phyloP scores from a whole-genome alignment of 345 rosid species.

The Eucalyptus tenuipes region DNA sequence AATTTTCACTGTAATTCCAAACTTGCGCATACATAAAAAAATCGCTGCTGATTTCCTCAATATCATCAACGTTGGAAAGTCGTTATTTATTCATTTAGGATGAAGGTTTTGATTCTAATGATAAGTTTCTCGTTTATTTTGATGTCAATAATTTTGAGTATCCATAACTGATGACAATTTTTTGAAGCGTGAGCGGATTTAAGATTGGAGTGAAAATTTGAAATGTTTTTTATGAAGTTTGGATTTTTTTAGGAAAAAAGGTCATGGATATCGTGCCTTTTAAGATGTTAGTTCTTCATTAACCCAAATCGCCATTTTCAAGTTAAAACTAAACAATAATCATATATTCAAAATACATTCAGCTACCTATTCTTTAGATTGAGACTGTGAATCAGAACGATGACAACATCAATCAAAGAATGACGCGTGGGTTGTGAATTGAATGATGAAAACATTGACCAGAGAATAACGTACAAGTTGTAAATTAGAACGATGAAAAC shows the following conservation, averaged over 20 bases:
- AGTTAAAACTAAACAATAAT: not conserved
- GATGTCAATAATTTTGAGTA: not conserved
- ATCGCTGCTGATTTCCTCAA: not conserved
- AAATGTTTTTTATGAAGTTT: no score
- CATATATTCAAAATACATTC: not conserved
- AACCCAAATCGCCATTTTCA: not conserved
- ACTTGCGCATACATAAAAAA: not conserved
- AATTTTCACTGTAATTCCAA: not conserved
- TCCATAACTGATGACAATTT: not conserved
- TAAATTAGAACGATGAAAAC: not conserved
- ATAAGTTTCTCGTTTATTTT: no score
- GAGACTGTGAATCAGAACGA: accelerated
- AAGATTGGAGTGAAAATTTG: not conserved
- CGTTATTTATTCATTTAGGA: not conserved
- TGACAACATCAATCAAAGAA: not conserved
- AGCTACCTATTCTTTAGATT: not conserved
- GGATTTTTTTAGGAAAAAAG: not conserved
- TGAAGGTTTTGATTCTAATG: not conserved
- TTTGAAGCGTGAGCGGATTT: no score
- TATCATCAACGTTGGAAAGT: not conserved
- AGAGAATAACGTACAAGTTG: accelerated
- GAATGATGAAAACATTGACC: no score
- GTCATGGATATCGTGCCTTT: not conserved
- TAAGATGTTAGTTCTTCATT: not conserved
- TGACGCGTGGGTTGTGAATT: not conserved